Evolutionary conservation across 2,329 filamentous ascomycete genomes (phyloP).

Genomic region (Laburnicola sp.): DNA sequence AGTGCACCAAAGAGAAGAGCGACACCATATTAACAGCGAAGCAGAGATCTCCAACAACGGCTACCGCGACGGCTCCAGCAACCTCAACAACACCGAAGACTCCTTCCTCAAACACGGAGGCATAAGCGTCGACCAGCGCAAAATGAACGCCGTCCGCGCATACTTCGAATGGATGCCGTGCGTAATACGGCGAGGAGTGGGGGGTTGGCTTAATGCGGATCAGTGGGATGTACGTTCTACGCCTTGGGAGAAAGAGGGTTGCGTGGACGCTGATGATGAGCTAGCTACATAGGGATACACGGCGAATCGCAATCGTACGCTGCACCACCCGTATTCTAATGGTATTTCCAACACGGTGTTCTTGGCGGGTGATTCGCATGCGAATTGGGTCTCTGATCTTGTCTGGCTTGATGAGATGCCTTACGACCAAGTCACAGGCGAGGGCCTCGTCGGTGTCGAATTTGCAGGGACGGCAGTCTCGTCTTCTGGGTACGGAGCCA

Average conservation of each 20-base stretch:
- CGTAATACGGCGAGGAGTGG: conserved; percentile 23
- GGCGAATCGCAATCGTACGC: conserved; percentile 69
- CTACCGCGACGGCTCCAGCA: conserved; percentile 63
- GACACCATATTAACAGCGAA: conserved; percentile 16
- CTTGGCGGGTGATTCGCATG: conserved; percentile 69
- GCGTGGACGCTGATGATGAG: conserved; percentile 6
- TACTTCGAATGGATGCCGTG: conserved; percentile 58
- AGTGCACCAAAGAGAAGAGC: not conserved
- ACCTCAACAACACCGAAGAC: conserved; percentile 67
- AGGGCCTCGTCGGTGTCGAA: conserved; percentile 49
- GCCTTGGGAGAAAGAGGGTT: not conserved
- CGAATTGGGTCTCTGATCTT: conserved; percentile 57
- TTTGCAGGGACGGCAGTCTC: conserved; percentile 67
- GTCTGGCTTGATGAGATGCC: conserved; percentile 46
- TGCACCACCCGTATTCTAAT: conserved; percentile 66
- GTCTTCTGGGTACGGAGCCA: conserved; percentile 60
- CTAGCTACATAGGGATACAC: conserved; percentile 57
- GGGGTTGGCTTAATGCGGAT: conserved; percentile 53
- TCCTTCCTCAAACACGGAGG: conserved; percentile 62
- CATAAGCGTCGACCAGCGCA: conserved; percentile 71
- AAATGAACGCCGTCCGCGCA: conserved; percentile 72
- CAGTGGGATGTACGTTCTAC: conserved; percentile 57
- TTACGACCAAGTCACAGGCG: conserved; percentile 44
- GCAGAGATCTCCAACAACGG: conserved; percentile 66
- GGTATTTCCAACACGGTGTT: conserved; percentile 71